Evolutionary conservation across 2,329 filamentous ascomycete species (phyloP).

Genomic region (Curvularia lunata): DNA sequence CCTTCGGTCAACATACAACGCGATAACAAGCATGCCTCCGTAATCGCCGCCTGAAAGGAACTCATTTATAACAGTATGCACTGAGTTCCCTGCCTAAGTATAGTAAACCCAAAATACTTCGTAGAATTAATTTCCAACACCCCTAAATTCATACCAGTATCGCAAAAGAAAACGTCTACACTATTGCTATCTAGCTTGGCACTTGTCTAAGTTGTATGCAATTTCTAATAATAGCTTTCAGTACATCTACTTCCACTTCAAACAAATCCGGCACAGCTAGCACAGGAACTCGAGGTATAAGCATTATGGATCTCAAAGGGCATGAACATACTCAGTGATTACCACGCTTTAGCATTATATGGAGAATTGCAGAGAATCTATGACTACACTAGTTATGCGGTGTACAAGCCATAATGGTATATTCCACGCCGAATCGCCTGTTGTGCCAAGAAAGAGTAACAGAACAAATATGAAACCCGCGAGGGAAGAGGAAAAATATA

Average conservation of each 20-base stretch:
- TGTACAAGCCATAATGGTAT: not conserved
- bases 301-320: not conserved
- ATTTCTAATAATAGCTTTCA: not conserved
- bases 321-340: not conserved
- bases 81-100: not conserved
- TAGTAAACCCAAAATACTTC: not conserved
- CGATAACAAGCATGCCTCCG: not conserved
- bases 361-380: not conserved
- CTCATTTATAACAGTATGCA: not conserved
- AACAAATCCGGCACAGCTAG: too few species aligned
- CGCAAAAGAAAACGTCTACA: not conserved
- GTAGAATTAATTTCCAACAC: not conserved
- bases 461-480: not conserved
- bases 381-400: not conserved
- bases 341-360: not conserved
- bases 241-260: not conserved
- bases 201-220: not conserved
- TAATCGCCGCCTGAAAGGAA: not conserved
- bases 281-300: too few species aligned
- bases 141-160: not conserved
- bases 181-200: not conserved
- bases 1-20: not conserved
- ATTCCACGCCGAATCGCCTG: not conserved
- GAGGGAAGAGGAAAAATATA: not conserved
- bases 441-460: not conserved